Base-by-base conservation (phyloP, 257 asterid species). In the Ballota nigra region DNA sequence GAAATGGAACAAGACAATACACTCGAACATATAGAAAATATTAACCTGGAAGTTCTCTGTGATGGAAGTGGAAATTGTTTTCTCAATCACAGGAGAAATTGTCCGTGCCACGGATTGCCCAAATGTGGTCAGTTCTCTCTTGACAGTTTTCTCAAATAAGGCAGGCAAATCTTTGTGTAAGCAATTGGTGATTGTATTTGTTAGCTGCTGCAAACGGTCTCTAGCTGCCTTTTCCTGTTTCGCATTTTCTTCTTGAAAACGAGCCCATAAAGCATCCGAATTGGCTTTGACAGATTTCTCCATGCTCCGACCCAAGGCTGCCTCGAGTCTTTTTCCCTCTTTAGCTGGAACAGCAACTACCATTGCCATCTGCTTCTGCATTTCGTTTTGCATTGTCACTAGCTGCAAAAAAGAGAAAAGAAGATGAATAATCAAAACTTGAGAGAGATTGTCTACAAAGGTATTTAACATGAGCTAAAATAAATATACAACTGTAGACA, bases 241-340 rank as follows among this genome's bases (percentile, higher is more conserved):
- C 34, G 83, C 80, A 78, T 80, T 84, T 83, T 95, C 98, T 82
- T 95, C 98, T 79, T 84, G 97, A 68, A 86, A 45, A 68, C 91
- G 99, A 70, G 92, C 98, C 96, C 96, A 88, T 63, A 89, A 49
- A 60, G 97, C 97, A 86, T 95, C 98, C 47, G 83, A 49, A 80
- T 87, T 89, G 64, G 92, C 87, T 87, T 89, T 95, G 66, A 82
- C 80, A 59, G 86, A 72, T 73, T 89, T 92, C 85, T 95, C 99
- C 85, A 86, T 86, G 83, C 77, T 82, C 79, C 85, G 76, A 28
- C 97, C 97, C 77, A 92, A 69, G 49, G 96, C 82, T 34, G 86
- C 84, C 86, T 95, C 99, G 34, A 92, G 89, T 71, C 94, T 81
- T 83, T 82, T 89, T 53, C 96, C 88, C 85, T 95, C 99, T 83